Percentiles rank a stretch among this genome's conserved stretches.
phyloP scores from a whole-genome alignment of 2,329 filamentous ascomycete species.

The Sporothrix inflata region DNA sequence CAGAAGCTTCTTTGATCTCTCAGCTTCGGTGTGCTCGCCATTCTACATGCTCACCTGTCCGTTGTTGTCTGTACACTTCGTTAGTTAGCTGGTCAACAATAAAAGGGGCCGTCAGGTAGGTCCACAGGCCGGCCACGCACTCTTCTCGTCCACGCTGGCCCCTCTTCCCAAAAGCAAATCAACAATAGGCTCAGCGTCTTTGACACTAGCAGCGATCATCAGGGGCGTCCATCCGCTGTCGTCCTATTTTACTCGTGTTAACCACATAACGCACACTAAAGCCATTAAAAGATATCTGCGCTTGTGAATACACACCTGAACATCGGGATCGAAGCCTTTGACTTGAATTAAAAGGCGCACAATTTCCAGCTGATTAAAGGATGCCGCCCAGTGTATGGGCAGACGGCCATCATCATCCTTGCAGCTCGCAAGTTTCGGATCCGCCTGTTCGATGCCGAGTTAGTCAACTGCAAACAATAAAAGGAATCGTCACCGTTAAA shows the following conservation, averaged over 20 bases:
- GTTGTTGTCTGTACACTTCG: conserved; percentile 39
- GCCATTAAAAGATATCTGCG: not conserved
- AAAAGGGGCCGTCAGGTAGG: conserved; percentile 31
- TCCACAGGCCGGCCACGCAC: conserved; percentile 44
- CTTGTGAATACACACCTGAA: conserved; percentile 57
- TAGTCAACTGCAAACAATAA: not conserved
- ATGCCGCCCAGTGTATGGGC: conserved; percentile 91
- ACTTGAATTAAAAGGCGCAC: conserved; percentile 70
- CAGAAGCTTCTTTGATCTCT: too few species aligned
- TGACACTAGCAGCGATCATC: conserved; percentile 79
- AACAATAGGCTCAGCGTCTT: conserved; percentile 70
- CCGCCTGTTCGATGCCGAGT: conserved; percentile 57
- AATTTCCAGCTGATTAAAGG: conserved; percentile 77
- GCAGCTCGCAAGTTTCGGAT: conserved; percentile 72
- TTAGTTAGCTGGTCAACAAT: not conserved
- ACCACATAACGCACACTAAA: not conserved
- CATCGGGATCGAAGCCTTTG: conserved; percentile 81
- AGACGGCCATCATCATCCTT: conserved; percentile 87
- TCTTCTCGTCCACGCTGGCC: conserved; percentile 75
- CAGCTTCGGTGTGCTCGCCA: not conserved
- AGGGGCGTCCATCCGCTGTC: conserved; percentile 80
- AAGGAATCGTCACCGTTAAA: not conserved
- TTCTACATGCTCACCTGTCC: conserved; percentile 58
- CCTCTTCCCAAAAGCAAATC: conserved; percentile 68
- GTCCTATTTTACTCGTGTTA: conserved; percentile 53